Conservation (phyloP, 352 stramenopile genomes). For the Globisporangium heterothallicum region DNA sequence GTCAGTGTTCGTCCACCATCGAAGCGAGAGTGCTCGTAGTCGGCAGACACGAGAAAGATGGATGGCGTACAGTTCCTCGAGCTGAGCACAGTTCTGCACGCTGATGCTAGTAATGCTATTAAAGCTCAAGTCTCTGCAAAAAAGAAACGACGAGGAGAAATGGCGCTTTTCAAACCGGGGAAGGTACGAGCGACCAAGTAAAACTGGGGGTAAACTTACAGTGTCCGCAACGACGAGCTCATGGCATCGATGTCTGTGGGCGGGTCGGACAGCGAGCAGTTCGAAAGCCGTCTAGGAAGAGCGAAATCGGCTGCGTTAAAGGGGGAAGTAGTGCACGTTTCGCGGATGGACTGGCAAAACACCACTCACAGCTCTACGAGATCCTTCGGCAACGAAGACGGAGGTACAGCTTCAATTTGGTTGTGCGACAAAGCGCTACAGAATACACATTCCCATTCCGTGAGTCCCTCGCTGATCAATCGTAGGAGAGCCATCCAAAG, state of each 20-base stretch:
- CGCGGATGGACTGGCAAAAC: neutral
- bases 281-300: slow-evolving; percentile 6
- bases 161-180: neutral
- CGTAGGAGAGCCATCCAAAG: neutral
- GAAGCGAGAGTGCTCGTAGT: too few species aligned
- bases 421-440: slow-evolving; percentile 12
- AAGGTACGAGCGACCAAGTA: neutral
- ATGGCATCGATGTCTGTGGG: neutral
- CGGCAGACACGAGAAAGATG: neutral
- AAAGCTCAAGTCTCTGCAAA: slow-evolving; percentile 9
- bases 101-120: slow-evolving; percentile 13
- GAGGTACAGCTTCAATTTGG: neutral
- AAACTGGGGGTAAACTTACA: slow-evolving; percentile 2
- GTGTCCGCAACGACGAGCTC: slow-evolving; percentile 4
- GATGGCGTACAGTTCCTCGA: slow-evolving; percentile 15
- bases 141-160: neutral
- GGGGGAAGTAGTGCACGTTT: neutral
- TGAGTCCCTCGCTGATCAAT: too few species aligned
- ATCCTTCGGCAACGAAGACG: slow-evolving; percentile 5
- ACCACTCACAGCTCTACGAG: slow-evolving; percentile 7
- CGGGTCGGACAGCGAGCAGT: slow-evolving; percentile 10
- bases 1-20: too few species aligned
- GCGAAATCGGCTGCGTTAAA: neutral
- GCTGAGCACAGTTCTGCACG: slow-evolving; percentile 7
- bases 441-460: neutral